Evolutionary conservation across 2,329 filamentous ascomycete species (phyloP).

Genomic region (Pestalotiopsis sp.): DNA sequence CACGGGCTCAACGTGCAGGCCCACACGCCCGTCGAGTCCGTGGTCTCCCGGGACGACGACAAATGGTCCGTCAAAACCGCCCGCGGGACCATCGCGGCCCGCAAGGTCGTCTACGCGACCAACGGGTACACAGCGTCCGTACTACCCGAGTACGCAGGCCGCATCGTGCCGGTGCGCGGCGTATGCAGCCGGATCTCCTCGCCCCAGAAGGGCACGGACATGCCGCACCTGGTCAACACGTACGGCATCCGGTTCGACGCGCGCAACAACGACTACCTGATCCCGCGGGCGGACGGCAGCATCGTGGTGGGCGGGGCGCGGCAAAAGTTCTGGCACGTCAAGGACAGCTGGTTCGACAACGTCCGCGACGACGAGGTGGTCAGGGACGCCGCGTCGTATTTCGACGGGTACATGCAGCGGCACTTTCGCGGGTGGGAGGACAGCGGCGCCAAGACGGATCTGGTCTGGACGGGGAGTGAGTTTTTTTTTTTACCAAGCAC

Average conservation of each 20-base stretch:
- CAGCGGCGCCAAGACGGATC: no score
- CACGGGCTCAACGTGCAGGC: constrained; percentile 23
- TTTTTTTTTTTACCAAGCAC: no score
- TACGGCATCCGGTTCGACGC: constrained; percentile 8
- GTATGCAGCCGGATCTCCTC: constrained; percentile 22
- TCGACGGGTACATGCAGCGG: constrained; percentile 33
- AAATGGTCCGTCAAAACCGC: constrained; percentile 50
- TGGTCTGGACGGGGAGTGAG: not conserved
- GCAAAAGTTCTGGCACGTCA: constrained; percentile 31
- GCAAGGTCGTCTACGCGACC: constrained; percentile 41
- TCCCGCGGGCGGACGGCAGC: constrained; percentile 42
- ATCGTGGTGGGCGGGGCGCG: constrained; percentile 40
- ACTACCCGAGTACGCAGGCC: constrained; percentile 32
- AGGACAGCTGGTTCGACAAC: constrained; percentile 45
- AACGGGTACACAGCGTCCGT: constrained; percentile 37
- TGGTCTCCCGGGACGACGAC: constrained; percentile 20
- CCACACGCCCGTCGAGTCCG: constrained; percentile 20
- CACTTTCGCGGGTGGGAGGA: no score
- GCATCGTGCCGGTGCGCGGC: constrained; percentile 34
- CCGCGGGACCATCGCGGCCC: constrained; percentile 55
- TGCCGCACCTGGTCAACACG: constrained; percentile 4
- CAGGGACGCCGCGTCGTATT: constrained; percentile 41
- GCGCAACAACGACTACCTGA: constrained; percentile 14
- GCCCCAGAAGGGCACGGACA: not conserved
- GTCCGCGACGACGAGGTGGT: constrained; percentile 45